A percentile compares a stretch with the other conserved stretches of the same genome.
Conservation (phyloP, 768 basidiomycete genomes). For the Leucosporidium creatinivorum region DNA sequence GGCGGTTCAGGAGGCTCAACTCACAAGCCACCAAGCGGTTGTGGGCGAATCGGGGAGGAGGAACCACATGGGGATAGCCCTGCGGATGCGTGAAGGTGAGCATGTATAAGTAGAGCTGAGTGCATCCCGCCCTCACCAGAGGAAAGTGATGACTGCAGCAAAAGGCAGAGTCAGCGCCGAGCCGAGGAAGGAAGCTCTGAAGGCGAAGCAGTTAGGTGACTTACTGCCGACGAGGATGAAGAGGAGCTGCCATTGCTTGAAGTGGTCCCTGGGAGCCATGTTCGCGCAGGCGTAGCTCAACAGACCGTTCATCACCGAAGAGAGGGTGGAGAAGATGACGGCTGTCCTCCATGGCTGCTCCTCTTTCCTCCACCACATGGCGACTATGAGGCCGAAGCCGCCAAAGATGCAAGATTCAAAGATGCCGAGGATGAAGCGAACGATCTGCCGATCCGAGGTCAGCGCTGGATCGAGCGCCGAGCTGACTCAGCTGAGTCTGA, state of each 20-base stretch:
- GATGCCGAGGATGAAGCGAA: constrained; percentile 35
- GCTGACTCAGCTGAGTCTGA: neutral
- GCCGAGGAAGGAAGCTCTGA: neutral
- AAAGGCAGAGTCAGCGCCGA: neutral
- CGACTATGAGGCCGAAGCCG: constrained; percentile 23
- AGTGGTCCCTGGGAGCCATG: neutral
- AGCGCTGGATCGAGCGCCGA: neutral
- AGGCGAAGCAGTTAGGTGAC: neutral
- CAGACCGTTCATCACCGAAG: constrained; percentile 35
- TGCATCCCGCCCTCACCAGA: constrained; percentile 5
- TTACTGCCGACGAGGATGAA: constrained; percentile 33
- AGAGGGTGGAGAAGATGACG: constrained; percentile 37
- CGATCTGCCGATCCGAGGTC: constrained; percentile 1
- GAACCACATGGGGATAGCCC: constrained; percentile 26
- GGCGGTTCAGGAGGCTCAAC: no score
- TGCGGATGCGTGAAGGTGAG: no score
- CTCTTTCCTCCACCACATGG: constrained; percentile 33
- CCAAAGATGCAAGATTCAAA: constrained; percentile 34
- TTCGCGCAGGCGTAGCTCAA: constrained; percentile 24
- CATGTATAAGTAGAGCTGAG: no score
- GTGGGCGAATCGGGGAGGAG: constrained; percentile 35
- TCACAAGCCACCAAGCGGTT: constrained; percentile 34
- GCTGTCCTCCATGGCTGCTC: constrained; percentile 36
- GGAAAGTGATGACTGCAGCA: constrained; percentile 24
- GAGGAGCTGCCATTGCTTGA: constrained; percentile 33